Evolutionary conservation across 163 green algal species (phyloP).

Genomic region (Volvox carteri): DNA sequence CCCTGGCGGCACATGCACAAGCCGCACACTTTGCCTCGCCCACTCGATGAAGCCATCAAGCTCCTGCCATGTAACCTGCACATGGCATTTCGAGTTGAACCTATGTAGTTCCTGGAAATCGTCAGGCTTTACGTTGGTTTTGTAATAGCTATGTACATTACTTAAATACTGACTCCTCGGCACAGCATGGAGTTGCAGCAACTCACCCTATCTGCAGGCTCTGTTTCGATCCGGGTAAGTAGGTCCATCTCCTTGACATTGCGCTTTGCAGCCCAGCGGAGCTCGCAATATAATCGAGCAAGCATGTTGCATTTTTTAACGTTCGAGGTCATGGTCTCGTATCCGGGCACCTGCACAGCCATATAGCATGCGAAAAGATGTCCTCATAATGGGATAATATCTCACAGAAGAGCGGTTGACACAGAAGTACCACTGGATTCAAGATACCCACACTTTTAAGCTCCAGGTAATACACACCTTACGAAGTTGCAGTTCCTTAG

Average conservation of each 20-base stretch:
- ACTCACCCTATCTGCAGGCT: slow-evolving; percentile 41
- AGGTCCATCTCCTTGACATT: slow-evolving; percentile 54
- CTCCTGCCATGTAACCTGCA: slow-evolving; percentile 62
- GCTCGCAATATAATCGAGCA: slow-evolving; percentile 21
- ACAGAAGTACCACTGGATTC: no score
- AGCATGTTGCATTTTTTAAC: slow-evolving; percentile 40
- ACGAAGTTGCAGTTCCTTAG: not conserved
- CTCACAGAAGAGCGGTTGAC: no score
- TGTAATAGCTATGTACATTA: not conserved
- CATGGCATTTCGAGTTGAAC: no score
- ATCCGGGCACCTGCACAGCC: no score
- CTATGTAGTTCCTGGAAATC: not conserved
- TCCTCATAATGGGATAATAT: no score
- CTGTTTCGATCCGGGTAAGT: slow-evolving; percentile 37
- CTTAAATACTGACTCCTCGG: no score
- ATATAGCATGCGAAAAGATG: no score
- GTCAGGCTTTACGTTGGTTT: not conserved
- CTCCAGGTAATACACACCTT: not conserved
- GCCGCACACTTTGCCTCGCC: slow-evolving; percentile 60
- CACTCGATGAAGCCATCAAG: slow-evolving; percentile 56
- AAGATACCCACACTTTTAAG: no score
- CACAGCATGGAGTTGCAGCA: not conserved
- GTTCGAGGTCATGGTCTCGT: not conserved
- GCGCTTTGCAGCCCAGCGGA: slow-evolving; percentile 53
- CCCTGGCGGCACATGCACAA: slow-evolving; percentile 57